These are phyloP conservation scores for Haberlea rhodopensis DNA, from an alignment of 257 asterid species.

Conservation along the genomic window DNA sequence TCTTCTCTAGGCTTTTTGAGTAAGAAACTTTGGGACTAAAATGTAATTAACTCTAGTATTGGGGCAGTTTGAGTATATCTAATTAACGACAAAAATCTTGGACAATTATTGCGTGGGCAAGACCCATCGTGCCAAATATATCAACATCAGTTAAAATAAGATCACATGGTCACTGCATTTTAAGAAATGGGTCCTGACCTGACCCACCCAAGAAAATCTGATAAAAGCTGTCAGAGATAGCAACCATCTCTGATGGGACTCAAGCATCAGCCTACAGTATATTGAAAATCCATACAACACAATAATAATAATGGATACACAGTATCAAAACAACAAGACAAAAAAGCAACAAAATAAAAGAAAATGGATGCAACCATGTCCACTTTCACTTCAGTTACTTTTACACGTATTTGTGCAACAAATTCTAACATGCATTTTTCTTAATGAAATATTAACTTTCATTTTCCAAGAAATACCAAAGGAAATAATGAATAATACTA, in stretches of 20 bases:
- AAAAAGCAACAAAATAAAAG: background rate
- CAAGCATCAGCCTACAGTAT: conserved; percentile 23
- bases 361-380: background rate
- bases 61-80: too few species aligned
- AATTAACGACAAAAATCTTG: too few species aligned
- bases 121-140: background rate
- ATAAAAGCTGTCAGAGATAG: conserved; percentile 28
- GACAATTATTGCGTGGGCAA: background rate
- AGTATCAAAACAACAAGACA: background rate
- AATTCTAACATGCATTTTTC: conserved; percentile 11
- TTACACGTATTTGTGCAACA: conserved; percentile 18
- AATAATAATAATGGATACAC: background rate
- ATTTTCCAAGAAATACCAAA: background rate
- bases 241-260: conserved; percentile 36
- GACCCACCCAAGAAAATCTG: conserved; percentile 13
- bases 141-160: background rate
- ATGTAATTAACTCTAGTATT: too few species aligned
- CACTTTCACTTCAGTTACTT: too few species aligned
- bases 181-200: background rate
- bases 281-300: conserved; percentile 5
- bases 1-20: too few species aligned
- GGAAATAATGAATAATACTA: background rate
- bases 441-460: conserved; percentile 4
- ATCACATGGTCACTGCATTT: background rate
- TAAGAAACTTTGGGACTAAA: too few species aligned